A percentile compares a stretch with the other conserved stretches of the same genome.
These are phyloP conservation scores for Pichia sp. DNA, from an alignment of 1,139 yeast species.

Conservation along the genomic window DNA sequence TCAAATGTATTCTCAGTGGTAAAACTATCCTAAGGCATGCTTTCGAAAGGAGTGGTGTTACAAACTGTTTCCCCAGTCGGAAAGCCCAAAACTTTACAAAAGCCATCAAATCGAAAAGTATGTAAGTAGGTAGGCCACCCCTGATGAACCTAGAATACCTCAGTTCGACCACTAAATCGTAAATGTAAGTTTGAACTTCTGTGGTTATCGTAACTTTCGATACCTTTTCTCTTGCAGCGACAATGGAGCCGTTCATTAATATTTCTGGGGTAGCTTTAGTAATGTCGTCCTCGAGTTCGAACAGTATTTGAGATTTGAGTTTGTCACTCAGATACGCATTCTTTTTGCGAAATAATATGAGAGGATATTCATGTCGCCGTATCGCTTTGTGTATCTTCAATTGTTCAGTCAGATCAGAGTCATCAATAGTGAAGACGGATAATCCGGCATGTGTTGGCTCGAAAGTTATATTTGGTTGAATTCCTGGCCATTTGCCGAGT, in stretches of 20 bases:
- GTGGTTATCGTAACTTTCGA: conserved; percentile 27
- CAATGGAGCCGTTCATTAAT: background rate
- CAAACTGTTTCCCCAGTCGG: conserved; percentile 34
- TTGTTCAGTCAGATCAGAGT: too few relatives aligned
- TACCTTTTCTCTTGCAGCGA: conserved; percentile 1
- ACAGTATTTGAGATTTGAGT: too few relatives aligned
- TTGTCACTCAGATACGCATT: too few relatives aligned
- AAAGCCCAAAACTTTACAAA: conserved; percentile 36
- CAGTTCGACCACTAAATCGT: conserved; percentile 43
- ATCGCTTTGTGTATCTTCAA: too few relatives aligned
- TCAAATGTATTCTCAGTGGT: conserved; percentile 37
- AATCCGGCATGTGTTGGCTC: too few relatives aligned
- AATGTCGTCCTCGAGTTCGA: background rate
- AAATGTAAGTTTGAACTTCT: conserved; percentile 45
- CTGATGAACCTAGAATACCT: conserved; percentile 44
- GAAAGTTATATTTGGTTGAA: too few relatives aligned
- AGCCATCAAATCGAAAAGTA: conserved; percentile 35
- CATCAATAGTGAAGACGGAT: too few relatives aligned
- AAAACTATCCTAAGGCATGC: conserved; percentile 39
- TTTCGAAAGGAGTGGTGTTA: conserved; percentile 44
- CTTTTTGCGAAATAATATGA: too few relatives aligned
- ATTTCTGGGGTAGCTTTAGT: background rate
- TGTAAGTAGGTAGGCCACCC: conserved; percentile 42
- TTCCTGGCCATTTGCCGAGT: too few relatives aligned
- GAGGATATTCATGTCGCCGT: too few relatives aligned